Evolutionary conservation across 768 basidiomycete species (phyloP), one percentile per base, ranked within the genome.

Genomic region (Mycena crocata): DNA sequence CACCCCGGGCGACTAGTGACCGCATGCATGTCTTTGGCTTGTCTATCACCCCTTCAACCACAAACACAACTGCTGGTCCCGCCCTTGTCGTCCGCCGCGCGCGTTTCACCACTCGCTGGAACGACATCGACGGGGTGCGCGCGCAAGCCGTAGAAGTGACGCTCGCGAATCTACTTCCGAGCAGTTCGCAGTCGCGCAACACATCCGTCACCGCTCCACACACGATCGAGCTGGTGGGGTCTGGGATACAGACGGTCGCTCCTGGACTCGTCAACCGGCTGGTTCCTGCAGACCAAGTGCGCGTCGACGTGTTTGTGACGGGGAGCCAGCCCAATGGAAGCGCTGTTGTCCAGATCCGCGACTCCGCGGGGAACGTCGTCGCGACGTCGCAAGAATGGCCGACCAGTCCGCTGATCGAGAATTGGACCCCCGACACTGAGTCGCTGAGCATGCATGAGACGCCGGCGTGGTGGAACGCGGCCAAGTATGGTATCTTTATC

Each of bases 401-500:
- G 2, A 78, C 81, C 14, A 74, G 67, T 1, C 76, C 82, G 0
- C 76, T 85, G 42, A 73, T 80, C 7, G 78, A 82, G 39, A 74
- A 74, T 1, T 87, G 84, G 81, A 81, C 78, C 5, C 71, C 77
- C 0, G 80, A 83, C 34, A 71, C 75, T 44, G 73, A 64, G 35
- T 75, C 80, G 23, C 64, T 86, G 60, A 78, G 73, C 1, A 76
- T 75, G 35, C 87, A 87, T 54, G 87, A 89, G 66, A 79, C 85
- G 2, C 89, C 88, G 0, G 78, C 78, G 28, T 89, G 88, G 86
- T 89, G 82, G 81, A 82, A 77, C 62, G 76, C 81, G 37, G 85
- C 83, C 17, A 89, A 88, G 72, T 87, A 80, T 68, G 87, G 87
- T 13, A 87, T 87, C 21, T 87, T 87, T 71, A 78, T 87, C 49